phyloP scores from a whole-genome alignment of 2,329 filamentous ascomycete species.

The Penicillium sp. region DNA sequence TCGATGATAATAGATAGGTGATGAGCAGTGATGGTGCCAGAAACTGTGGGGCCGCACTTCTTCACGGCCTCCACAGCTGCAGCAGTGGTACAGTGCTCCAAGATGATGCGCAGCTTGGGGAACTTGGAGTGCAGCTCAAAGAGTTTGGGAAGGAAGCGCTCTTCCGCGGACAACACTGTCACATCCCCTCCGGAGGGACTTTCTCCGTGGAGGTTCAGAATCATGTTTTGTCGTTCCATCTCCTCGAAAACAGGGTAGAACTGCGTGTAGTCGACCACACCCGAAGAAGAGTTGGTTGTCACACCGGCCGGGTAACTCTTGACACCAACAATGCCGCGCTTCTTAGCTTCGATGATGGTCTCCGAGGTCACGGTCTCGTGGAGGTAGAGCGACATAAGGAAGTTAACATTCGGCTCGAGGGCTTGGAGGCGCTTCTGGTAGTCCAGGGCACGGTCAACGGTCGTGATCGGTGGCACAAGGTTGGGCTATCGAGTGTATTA shows the following conservation, averaged over 20 bases:
- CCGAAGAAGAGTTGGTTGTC: constrained; percentile 57
- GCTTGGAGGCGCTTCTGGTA: constrained; percentile 62
- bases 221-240: constrained; percentile 78
- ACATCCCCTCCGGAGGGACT: constrained; percentile 39
- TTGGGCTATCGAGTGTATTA: constrained; percentile 53
- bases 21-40: constrained; percentile 71
- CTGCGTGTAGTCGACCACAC: constrained; percentile 44
- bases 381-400: constrained; percentile 71
- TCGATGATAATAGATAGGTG: constrained; percentile 79
- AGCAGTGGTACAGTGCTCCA: constrained; percentile 86
- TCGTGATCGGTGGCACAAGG: constrained; percentile 62
- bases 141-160: constrained; percentile 77
- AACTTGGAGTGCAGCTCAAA: constrained; percentile 70
- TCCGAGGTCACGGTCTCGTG: constrained; percentile 64
- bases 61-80: constrained; percentile 76
- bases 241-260: constrained; percentile 69
- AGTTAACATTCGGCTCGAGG: constrained; percentile 62
- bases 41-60: constrained; percentile 73
- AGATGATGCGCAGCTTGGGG: constrained; percentile 55
- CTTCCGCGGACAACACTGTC: constrained; percentile 66
- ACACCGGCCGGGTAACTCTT: constrained; percentile 46
- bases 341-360: constrained; percentile 69
- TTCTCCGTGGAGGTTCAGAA: constrained; percentile 94
- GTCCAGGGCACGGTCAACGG: constrained; percentile 60
- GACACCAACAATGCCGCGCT: constrained; percentile 69